A percentile compares a stretch with the other conserved stretches of the same genome.
phyloP scores from a whole-genome alignment of 345 rosid species.

The Mangifera indica region DNA sequence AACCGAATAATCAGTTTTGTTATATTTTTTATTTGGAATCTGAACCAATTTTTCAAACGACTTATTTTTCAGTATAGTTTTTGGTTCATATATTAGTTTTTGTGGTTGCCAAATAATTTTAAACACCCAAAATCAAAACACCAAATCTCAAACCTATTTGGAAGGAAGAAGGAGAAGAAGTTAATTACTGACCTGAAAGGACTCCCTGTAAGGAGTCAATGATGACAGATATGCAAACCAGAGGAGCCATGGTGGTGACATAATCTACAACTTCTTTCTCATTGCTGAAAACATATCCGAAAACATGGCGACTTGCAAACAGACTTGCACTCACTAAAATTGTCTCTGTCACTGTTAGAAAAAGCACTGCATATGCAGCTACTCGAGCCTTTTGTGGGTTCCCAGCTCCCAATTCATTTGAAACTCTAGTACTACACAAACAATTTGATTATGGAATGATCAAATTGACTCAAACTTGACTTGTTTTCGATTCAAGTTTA shows the following conservation, averaged over 20 bases:
- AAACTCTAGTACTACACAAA: conserved; percentile 65
- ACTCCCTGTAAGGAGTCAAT: conserved; percentile 63
- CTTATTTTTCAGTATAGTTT: no score
- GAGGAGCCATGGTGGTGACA: conserved; percentile 69
- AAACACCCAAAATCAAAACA: no score
- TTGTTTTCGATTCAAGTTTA: no score
- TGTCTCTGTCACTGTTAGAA: conserved; percentile 39
- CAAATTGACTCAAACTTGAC: no score
- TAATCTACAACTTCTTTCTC: conserved; percentile 65
- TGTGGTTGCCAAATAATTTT: no score
- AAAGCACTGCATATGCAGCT: conserved; percentile 42
- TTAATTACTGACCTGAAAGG: conserved; percentile 51
- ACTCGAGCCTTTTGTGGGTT: conserved; percentile 49
- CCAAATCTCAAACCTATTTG: not conserved
- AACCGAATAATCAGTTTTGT: no score
- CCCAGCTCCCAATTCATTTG: conserved; percentile 86
- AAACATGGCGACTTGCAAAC: conserved; percentile 40
- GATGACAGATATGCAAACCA: conserved; percentile 57
- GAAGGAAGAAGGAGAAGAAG: not conserved
- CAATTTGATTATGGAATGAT: not conserved
- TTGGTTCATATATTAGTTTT: no score
- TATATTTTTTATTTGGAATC: no score
- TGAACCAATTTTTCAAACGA: no score
- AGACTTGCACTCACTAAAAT: conserved; percentile 40
- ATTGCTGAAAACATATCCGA: conserved; percentile 70